These are phyloP conservation scores for Linnemannia schmuckeri DNA, from an alignment of 192 early-diverging fungal genomes.

Conservation along the genomic window DNA sequence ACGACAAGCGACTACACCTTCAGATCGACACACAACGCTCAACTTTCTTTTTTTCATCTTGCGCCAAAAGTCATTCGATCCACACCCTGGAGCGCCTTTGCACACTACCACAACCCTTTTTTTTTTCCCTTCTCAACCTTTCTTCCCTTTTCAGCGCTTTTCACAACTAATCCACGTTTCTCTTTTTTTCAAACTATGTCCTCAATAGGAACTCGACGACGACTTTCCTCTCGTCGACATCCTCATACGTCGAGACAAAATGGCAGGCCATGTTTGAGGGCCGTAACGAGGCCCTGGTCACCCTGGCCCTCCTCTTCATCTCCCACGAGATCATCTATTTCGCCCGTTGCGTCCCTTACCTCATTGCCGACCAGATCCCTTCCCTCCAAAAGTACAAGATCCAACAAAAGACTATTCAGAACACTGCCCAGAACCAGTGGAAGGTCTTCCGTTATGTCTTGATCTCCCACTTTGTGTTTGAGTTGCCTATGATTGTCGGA, in stretches of 20 bases:
- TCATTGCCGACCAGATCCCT: conserved; percentile 88
- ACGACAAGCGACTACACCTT: too few relatives aligned
- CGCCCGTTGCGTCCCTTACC: conserved; percentile 91
- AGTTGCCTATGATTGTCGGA: conserved; percentile 89
- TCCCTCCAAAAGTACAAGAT: conserved; percentile 91
- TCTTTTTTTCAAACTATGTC: not conserved
- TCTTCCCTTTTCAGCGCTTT: not conserved
- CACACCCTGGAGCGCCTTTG: too few relatives aligned
- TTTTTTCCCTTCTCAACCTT: too few relatives aligned
- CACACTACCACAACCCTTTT: too few relatives aligned
- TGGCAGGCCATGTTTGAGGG: conserved; percentile 78
- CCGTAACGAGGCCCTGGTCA: conserved; percentile 78
- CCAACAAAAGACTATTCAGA: conserved; percentile 80
- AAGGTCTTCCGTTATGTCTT: conserved; percentile 81
- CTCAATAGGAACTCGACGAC: not conserved
- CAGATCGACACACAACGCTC: too few relatives aligned
- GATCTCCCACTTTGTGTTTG: conserved; percentile 82
- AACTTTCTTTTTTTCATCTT: too few relatives aligned
- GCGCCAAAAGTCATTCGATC: too few relatives aligned
- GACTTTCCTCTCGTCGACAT: conserved; percentile 8
- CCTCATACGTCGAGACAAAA: conserved; percentile 60
- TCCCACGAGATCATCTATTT: conserved; percentile 95
- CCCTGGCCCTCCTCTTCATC: conserved; percentile 80
- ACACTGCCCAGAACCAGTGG: conserved; percentile 76
- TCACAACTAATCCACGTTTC: not conserved